Evolutionary conservation across 2,329 filamentous ascomycete genomes (phyloP).

Genomic region (Albifimbria verrucaria): DNA sequence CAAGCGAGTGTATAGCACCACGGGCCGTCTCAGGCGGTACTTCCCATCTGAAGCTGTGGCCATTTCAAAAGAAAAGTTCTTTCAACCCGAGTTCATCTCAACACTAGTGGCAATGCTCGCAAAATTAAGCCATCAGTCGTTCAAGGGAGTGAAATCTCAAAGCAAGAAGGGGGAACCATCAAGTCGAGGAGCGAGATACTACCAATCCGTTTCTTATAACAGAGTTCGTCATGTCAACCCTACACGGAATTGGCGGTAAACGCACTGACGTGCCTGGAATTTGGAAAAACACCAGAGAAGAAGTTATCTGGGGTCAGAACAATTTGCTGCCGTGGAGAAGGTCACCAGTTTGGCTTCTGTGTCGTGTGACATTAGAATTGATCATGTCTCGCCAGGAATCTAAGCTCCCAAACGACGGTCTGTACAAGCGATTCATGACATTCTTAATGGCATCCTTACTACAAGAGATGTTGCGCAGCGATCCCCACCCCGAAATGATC

Average conservation of each 20-base stretch:
- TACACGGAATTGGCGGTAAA: constrained; percentile 35
- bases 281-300: constrained; percentile 52
- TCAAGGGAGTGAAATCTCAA: constrained; percentile 11
- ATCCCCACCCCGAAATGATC: constrained; percentile 19
- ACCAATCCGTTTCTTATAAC: constrained; percentile 46
- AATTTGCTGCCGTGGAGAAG: constrained; percentile 7
- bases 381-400: not conserved
- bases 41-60: constrained; percentile 23
- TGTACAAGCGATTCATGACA: constrained; percentile 51
- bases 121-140: constrained; percentile 23
- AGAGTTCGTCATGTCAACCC: constrained; percentile 37
- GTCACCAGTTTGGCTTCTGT: not conserved
- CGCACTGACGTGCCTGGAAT: constrained; percentile 23
- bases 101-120: constrained; percentile 16
- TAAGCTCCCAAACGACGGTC: not conserved
- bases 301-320: constrained; percentile 38
- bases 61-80: constrained; percentile 12
- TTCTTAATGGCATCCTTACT: constrained; percentile 39
- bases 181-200: constrained; percentile 44
- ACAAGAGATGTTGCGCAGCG: constrained; percentile 10
- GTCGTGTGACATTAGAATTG: not conserved
- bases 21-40: constrained; percentile 23
- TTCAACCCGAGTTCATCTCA: constrained; percentile 9
- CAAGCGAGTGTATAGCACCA: constrained; percentile 16
- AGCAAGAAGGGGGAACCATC: constrained; percentile 33